A percentile compares a stretch with the other conserved stretches of the same genome.
Evolutionary conservation across 2,329 filamentous ascomycete genomes (phyloP).

Genomic region (Trematosphaeria pertusa): DNA sequence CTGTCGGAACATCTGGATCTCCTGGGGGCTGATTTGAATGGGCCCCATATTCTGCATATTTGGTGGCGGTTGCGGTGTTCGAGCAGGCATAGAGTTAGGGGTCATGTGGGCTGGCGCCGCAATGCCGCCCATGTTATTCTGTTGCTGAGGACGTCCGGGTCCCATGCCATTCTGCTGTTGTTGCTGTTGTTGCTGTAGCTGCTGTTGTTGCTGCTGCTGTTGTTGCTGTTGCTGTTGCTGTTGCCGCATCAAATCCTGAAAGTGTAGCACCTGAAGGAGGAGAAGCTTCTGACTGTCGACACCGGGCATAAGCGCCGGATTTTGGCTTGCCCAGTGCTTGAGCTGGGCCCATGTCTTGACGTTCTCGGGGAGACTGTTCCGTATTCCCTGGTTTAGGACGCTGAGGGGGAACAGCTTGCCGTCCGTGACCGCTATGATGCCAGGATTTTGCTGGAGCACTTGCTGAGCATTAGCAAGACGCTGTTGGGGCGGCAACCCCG

Average conservation of each 20-base stretch:
- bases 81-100: constrained; percentile 32
- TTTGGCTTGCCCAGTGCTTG: constrained; percentile 60
- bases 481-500: constrained; percentile 29
- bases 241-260: constrained; percentile 48
- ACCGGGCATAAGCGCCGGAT: constrained; percentile 42
- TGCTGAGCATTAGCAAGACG: constrained; percentile 33
- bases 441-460: constrained; percentile 41
- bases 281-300: constrained; percentile 39
- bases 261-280: constrained; percentile 52
- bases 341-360: constrained; percentile 64
- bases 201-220: constrained; percentile 32
- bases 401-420: constrained; percentile 38
- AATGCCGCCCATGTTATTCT: constrained; percentile 26
- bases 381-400: constrained; percentile 31
- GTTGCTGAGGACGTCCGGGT: constrained; percentile 28
- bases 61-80: constrained; percentile 35
- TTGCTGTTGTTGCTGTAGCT: constrained; percentile 11
- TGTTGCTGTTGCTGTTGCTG: constrained; percentile 26
- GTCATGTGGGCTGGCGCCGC: constrained; percentile 52
- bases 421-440: constrained; percentile 43
- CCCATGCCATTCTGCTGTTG: constrained; percentile 28
- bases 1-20: constrained; percentile 49
- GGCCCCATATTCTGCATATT: constrained; percentile 34
- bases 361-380: constrained; percentile 53
- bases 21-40: constrained; percentile 46